Conservation (phyloP, 1,284 basidiomycete genomes). For the Phaffia rhodozyma region DNA sequence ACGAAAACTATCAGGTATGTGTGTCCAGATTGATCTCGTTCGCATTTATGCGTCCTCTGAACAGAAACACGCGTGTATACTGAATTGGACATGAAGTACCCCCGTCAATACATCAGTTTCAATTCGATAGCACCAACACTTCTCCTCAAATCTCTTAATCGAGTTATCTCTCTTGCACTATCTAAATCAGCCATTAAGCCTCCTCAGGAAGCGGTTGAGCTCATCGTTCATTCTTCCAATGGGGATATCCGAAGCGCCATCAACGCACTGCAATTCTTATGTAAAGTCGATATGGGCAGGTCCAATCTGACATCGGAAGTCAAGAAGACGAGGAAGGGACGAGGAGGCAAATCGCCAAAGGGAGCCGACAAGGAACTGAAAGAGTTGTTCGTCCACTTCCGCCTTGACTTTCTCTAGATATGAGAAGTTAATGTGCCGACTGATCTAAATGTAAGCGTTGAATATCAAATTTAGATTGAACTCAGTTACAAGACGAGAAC, state of each 20-base stretch:
- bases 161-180: slow-evolving; percentile 47
- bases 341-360: slow-evolving; percentile 32
- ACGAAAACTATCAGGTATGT: slow-evolving; percentile 8
- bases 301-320: slow-evolving; percentile 24
- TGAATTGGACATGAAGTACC: neutral
- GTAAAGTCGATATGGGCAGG: slow-evolving; percentile 20
- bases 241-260: slow-evolving; percentile 88
- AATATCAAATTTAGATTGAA: slow-evolving; percentile 40
- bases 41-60: neutral
- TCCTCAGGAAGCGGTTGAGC: slow-evolving; percentile 54
- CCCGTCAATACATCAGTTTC: slow-evolving; percentile 46
- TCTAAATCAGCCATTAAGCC: slow-evolving; percentile 34
- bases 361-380: slow-evolving; percentile 32
- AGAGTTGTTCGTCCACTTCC: slow-evolving; percentile 29
- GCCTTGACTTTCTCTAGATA: neutral
- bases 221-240: slow-evolving; percentile 62
- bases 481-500: slow-evolving; percentile 65
- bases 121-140: slow-evolving; percentile 82
- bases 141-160: slow-evolving; percentile 62
- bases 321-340: slow-evolving; percentile 27
- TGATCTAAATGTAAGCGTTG: neutral
- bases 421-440: neutral
- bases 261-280: slow-evolving; percentile 75
- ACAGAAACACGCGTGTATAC: neutral
- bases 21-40: neutral